Percentiles rank a stretch among this genome's conserved stretches.
Conservation (phyloP, 2,329 filamentous ascomycete genomes). For the Acarospora socialis region DNA sequence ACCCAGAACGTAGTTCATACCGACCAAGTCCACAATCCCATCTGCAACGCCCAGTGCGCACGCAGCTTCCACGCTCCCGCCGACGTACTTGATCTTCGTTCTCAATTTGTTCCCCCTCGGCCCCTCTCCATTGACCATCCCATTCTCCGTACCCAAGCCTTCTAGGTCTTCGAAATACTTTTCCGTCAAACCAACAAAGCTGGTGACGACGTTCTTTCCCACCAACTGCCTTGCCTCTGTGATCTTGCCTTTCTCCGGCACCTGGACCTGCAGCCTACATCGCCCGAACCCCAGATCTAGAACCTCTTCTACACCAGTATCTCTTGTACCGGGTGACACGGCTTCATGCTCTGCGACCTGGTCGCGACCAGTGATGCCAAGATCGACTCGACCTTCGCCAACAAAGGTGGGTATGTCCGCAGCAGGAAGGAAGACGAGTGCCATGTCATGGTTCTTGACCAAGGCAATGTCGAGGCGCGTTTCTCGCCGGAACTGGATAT, state of each 20-base stretch:
- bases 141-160: slow-evolving; percentile 28
- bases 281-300: slow-evolving; percentile 81
- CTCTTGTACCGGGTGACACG: slow-evolving; percentile 33
- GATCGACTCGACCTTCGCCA: slow-evolving; percentile 79
- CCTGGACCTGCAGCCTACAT: slow-evolving; percentile 94
- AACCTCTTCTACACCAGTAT: slow-evolving; percentile 63
- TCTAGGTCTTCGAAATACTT: slow-evolving; percentile 77
- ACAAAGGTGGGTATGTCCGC: slow-evolving; percentile 97
- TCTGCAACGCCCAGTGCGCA: slow-evolving; percentile 92
- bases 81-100: slow-evolving; percentile 87
- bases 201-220: slow-evolving; percentile 88
- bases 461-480: slow-evolving; percentile 92
- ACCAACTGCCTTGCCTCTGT: slow-evolving; percentile 60
- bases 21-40: slow-evolving; percentile 93
- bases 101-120: slow-evolving; percentile 42
- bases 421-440: slow-evolving; percentile 90
- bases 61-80: slow-evolving; percentile 92
- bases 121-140: slow-evolving; percentile 16
- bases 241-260: slow-evolving; percentile 70
- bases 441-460: slow-evolving; percentile 91
- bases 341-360: slow-evolving; percentile 86
- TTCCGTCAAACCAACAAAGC: slow-evolving; percentile 73
- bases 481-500: slow-evolving; percentile 93
- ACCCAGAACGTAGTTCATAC: slow-evolving; percentile 38
- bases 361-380: slow-evolving; percentile 89